Conservation (phyloP, 495 filamentous ascomycete species). For the Cladorrhinum samala region DNA sequence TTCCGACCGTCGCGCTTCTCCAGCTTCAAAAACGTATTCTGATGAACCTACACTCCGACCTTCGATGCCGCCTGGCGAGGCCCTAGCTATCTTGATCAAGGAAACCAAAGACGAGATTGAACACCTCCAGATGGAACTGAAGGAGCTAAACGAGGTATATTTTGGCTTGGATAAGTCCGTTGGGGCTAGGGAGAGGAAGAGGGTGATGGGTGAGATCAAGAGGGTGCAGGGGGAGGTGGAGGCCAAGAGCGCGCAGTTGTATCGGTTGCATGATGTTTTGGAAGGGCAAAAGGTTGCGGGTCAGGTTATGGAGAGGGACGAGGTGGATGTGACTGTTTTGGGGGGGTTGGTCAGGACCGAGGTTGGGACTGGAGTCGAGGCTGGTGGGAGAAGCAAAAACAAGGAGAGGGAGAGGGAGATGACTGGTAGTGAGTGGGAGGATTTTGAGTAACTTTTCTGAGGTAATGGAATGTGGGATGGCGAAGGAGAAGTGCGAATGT, state of each 20-base stretch:
- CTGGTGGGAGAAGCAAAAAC: too few species aligned
- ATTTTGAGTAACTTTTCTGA: constrained; percentile 27
- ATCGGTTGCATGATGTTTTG: constrained; percentile 81
- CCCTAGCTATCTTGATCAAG: constrained; percentile 76
- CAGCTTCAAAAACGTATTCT: constrained; percentile 26
- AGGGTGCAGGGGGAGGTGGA: constrained; percentile 60
- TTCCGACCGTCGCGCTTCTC: constrained; percentile 58
- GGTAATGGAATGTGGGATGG: too few species aligned
- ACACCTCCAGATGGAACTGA: constrained; percentile 66
- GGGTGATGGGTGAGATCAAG: constrained; percentile 58
- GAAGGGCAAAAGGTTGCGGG: constrained; percentile 69
- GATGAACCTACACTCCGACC: constrained; percentile 74
- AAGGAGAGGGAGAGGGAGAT: constrained; percentile 4
- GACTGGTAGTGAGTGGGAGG: constrained; percentile 35
- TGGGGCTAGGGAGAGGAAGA: constrained; percentile 58
- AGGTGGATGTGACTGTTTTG: constrained; percentile 60
- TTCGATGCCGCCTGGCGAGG: constrained; percentile 63
- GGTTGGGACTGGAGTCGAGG: background rate
- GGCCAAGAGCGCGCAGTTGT: constrained; percentile 79
- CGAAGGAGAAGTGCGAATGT: too few species aligned
- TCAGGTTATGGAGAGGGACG: constrained; percentile 57
- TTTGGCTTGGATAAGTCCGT: constrained; percentile 63
- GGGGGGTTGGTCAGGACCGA: constrained; percentile 20
- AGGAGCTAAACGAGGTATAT: constrained; percentile 53
- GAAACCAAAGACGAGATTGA: constrained; percentile 73